These are phyloP conservation scores for Thalassiosira ordinaria DNA, from an alignment of 352 stramenopile genomes.

Conservation along the genomic window DNA sequence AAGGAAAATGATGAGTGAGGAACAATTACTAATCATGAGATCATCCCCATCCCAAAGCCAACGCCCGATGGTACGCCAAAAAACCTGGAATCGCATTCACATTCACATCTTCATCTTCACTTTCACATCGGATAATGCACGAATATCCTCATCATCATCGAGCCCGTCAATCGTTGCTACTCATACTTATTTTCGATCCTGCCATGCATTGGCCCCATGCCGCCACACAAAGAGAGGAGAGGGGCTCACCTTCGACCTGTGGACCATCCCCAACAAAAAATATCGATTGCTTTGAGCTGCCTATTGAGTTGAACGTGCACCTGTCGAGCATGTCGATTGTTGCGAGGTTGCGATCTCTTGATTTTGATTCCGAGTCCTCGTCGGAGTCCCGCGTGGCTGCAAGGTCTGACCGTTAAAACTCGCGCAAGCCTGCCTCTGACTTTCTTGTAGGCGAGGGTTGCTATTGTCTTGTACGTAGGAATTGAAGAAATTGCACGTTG, in stretches of 20 bases:
- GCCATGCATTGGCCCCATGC: no score
- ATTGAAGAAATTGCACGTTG: no score
- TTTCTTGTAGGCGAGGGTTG: no score
- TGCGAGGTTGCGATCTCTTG: background rate
- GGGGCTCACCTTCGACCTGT: background rate
- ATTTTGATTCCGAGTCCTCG: background rate
- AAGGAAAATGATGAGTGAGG: background rate
- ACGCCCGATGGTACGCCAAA: background rate
- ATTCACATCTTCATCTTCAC: no score
- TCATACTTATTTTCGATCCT: no score
- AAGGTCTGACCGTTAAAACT: background rate
- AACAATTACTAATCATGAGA: background rate
- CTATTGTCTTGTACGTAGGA: no score
- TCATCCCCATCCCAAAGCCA: no score
- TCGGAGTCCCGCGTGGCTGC: background rate
- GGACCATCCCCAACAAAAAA: no score
- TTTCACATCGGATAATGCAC: no score
- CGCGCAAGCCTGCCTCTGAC: background rate
- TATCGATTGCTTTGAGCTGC: background rate
- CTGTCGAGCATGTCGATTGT: background rate
- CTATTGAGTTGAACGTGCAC: background rate
- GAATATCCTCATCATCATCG: no score
- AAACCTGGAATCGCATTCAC: background rate
- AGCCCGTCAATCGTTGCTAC: no score
- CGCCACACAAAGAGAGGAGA: no score